phyloP scores from a whole-genome alignment of 495 filamentous ascomycete species.

The Evansstolkia leycettana region DNA sequence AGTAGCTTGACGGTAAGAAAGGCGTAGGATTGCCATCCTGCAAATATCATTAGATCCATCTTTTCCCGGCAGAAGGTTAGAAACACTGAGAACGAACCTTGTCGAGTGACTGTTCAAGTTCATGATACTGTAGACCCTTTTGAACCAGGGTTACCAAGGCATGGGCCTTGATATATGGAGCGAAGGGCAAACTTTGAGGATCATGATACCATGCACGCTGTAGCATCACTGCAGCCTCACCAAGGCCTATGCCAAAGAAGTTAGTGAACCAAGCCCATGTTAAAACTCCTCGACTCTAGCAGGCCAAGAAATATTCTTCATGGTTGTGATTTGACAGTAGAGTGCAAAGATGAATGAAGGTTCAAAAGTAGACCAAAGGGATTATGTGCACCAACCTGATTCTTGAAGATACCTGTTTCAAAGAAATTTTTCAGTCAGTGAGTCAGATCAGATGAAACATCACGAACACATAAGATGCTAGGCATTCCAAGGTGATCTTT shows the following conservation, averaged over 20 bases:
- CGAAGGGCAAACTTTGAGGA: slow-evolving; percentile 65
- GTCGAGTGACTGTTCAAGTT: slow-evolving; percentile 48
- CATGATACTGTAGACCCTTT: slow-evolving; percentile 65
- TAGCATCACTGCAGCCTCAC: slow-evolving; percentile 65
- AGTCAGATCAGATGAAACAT: not conserved
- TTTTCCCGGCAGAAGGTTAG: not conserved
- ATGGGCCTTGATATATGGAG: slow-evolving; percentile 61
- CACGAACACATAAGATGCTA: not conserved
- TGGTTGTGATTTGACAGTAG: no score
- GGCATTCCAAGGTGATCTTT: not conserved
- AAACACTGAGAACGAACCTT: slow-evolving; percentile 28
- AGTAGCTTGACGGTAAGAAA: slow-evolving; percentile 28
- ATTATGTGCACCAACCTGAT: slow-evolving; percentile 52
- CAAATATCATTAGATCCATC: slow-evolving; percentile 1
- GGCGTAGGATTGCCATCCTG: slow-evolving; percentile 32
- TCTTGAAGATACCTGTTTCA: slow-evolving; percentile 72
- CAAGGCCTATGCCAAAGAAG: slow-evolving; percentile 34
- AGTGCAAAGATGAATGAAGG: slow-evolving; percentile 4
- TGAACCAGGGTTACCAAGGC: slow-evolving; percentile 64
- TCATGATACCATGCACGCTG: slow-evolving; percentile 71
- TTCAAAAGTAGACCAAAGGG: slow-evolving; percentile 3
- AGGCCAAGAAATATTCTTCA: no score
- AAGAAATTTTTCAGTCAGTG: slow-evolving; percentile 17
- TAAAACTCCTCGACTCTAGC: no score
- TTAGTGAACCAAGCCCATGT: slow-evolving; percentile 2